Percentiles rank a stretch among this genome's conserved stretches.
Evolutionary conservation across 768 basidiomycete genomes (phyloP).

Genomic region (Mycena olivaceomarginata): DNA sequence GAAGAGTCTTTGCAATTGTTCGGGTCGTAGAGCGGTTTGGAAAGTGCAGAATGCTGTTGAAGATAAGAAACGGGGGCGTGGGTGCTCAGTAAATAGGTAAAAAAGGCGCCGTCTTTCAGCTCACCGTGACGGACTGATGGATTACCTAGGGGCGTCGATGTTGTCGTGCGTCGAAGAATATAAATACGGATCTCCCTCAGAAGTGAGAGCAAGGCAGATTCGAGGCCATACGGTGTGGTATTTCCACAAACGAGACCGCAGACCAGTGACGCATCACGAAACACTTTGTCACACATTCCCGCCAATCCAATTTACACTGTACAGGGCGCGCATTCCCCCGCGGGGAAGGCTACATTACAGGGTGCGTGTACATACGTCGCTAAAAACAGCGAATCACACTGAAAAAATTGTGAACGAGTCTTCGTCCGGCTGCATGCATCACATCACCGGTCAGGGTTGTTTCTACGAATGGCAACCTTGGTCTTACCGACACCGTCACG

Average conservation of each 20-base stretch:
- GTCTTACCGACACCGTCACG: constrained; percentile 55
- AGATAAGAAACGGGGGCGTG: constrained; percentile 33
- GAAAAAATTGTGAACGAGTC: constrained; percentile 30
- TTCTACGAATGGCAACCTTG: neutral
- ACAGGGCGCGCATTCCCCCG: neutral
- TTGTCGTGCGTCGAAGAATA: constrained; percentile 25
- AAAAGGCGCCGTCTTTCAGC: constrained; percentile 33
- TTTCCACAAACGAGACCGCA: constrained; percentile 2
- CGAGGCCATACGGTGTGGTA: constrained; percentile 26
- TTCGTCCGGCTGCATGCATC: constrained; percentile 28
- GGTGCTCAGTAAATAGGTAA: constrained; percentile 20
- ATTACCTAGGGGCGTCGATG: constrained; percentile 18
- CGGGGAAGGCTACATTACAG: neutral
- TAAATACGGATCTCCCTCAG: constrained; percentile 39
- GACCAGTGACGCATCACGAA: neutral
- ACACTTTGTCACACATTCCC: constrained; percentile 12
- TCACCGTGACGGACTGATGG: constrained; percentile 31
- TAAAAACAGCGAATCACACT: constrained; percentile 17
- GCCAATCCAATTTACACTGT: neutral
- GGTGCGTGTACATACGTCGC: neutral
- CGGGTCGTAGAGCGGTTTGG: constrained; percentile 8
- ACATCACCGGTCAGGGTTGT: neutral
- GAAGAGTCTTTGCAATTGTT: neutral
- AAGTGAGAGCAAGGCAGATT: constrained; percentile 4
- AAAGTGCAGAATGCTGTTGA: constrained; percentile 20